Evolutionary conservation across 495 filamentous ascomycete genomes (phyloP).

Genomic region (Aspergillus carlsbadensis): DNA sequence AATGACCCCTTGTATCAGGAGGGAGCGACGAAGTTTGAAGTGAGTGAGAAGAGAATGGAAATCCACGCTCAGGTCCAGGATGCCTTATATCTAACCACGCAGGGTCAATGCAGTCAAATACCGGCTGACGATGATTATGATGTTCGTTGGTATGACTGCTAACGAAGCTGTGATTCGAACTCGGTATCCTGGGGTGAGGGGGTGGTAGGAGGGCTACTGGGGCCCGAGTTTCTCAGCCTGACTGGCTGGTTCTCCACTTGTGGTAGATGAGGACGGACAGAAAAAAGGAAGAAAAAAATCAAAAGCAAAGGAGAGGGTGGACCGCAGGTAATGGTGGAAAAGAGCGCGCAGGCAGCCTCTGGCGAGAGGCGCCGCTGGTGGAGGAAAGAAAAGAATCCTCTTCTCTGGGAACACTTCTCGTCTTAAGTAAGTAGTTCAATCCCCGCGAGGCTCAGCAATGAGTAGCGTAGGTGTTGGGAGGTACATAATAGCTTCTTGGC

Average conservation of each 20-base stretch:
- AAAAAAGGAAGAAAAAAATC: not conserved
- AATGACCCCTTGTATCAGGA: not conserved
- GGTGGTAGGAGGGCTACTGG: not conserved
- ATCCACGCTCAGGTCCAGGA: not conserved
- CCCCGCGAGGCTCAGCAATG: too few relatives aligned
- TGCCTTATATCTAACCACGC: conserved; percentile 1
- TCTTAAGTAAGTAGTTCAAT: too few relatives aligned
- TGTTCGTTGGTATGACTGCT: not conserved
- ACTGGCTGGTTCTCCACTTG: not conserved
- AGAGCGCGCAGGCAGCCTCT: not conserved
- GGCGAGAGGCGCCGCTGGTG: not conserved
- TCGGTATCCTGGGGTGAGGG: not conserved
- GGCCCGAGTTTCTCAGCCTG: not conserved
- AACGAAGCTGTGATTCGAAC: not conserved
- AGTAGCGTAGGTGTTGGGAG: too few relatives aligned
- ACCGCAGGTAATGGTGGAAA: not conserved
- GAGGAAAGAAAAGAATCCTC: not conserved
- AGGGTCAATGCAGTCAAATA: not conserved
- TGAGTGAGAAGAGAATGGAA: not conserved
- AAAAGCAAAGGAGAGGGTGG: not conserved
- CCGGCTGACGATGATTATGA: not conserved
- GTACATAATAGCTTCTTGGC: too few relatives aligned
- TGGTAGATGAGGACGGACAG: not conserved
- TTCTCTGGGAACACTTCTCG: not conserved
- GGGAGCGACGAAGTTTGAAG: not conserved